Base-by-base conservation (phyloP, 2,329 filamentous ascomycete genomes). In the Dactylellina leptospora region DNA sequence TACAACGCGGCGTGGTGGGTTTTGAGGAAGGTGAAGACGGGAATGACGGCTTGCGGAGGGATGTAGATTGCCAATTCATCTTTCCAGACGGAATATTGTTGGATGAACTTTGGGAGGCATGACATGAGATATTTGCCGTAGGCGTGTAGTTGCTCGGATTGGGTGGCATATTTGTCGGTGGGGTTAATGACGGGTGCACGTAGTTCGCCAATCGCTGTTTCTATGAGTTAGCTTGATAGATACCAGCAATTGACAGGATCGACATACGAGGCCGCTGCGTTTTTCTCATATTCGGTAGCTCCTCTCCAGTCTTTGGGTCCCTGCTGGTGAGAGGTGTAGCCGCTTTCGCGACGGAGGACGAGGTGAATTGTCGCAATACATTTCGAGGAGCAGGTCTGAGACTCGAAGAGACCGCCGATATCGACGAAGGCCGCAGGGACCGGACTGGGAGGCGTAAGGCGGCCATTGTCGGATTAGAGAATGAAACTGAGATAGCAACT, bases 81-180 rank as follows among this genome's bases (percentile, higher is more conserved):
- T 84, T 99, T 99, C 95, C 95, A 99, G 62, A 99, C 93, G 10
- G 93, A 96, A 84, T 97, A 97, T 83, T 99, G 95, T 84, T 99
- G 96, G 78, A 99, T 87, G 82, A 96, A 97, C 85, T 97, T 97
- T 78, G 95, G 96, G 79, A 99, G 82, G 81, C 91, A 96, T 76
- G 92, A 93, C 87, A 99, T 93, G 78, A 99, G 83, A 86, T 96
- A 99, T 79, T 96, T 88, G 78, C 95, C 95, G 80, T 99, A 99
- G 78, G 88, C 90, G 85, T 99, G 95, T 79, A 97, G 84, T 79
- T 89, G 86, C 76, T 96, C 90, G 76, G 90, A 87, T 83, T 93
- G 95, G 79, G 90, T 88, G 80, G 89, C 85, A 82, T 92, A 96
- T 82, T 95, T 96, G 85, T 97, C 95, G 81, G 91, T 86, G 68